These are phyloP conservation scores for Colletotrichum euphorbiae DNA, from an alignment of 2,329 filamentous ascomycete genomes.

Conservation along the genomic window DNA sequence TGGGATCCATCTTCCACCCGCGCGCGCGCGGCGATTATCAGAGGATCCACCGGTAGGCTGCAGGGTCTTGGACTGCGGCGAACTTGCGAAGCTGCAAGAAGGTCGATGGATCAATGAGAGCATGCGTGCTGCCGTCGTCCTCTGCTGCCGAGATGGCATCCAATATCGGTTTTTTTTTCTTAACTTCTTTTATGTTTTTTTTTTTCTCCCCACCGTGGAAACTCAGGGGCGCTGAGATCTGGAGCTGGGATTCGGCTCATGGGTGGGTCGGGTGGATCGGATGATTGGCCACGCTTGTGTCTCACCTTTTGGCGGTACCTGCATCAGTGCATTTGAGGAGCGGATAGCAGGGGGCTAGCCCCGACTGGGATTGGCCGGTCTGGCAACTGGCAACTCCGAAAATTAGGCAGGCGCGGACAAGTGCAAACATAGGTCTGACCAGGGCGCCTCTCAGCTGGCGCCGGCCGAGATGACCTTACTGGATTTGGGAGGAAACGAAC, in stretches of 20 bases:
- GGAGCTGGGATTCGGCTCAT: constrained; percentile 8
- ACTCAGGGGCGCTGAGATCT: constrained; percentile 34
- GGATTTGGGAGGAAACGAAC: too few relatives aligned
- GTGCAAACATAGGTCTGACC: background rate
- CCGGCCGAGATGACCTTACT: too few relatives aligned
- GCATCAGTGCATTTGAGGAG: constrained; percentile 38
- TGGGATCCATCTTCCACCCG: background rate
- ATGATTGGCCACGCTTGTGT: constrained; percentile 37
- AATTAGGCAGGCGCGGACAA: background rate
- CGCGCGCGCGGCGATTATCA: constrained; percentile 1
- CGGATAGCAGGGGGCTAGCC: constrained; percentile 26
- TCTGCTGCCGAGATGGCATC: background rate
- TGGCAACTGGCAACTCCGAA: constrained; percentile 18
- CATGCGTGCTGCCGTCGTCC: too few relatives aligned
- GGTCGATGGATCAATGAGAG: background rate
- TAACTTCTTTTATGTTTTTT: background rate
- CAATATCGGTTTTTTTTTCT: constrained; percentile 4
- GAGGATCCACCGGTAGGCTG: background rate
- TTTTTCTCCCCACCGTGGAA: background rate
- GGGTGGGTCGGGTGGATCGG: background rate
- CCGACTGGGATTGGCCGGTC: constrained; percentile 17
- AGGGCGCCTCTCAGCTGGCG: background rate
- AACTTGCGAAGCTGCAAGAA: constrained; percentile 14
- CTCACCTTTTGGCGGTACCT: constrained; percentile 40
- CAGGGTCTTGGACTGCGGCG: constrained; percentile 10